Base-by-base conservation (phyloP, 257 asterid genomes). In the Nicotiana noctiflora region DNA sequence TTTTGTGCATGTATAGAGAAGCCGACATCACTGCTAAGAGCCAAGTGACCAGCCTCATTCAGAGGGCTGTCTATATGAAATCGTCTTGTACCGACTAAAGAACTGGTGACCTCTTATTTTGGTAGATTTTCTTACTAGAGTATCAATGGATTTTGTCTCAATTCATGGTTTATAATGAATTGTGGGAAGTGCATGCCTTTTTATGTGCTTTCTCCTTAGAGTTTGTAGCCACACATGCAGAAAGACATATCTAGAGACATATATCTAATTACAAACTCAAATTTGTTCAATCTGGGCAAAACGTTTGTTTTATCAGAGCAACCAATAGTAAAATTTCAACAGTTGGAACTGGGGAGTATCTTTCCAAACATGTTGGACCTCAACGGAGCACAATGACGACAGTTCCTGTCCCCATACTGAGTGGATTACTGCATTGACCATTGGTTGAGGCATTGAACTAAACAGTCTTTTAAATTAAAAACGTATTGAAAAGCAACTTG, bases 1-100 rank as follows among this genome's bases (percentile, higher is more conserved):
- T 23, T 52, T 60, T 77, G 67, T 51, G 23, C 68, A 57, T 59
- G 68, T 77, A 77, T 57, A 77, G 65, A n/a, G 67, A 32, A n/a
- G 67, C 27, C 57, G 21, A 68, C 13, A 4, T 2, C 56, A 44
- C 13, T 72, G 40, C 78, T 51, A 13, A 13, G 56, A 13, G 56
- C 15, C 60, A 23, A 49, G 19, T 70, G 34, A 2, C 34, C 9
- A 46, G 8, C 60, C 23, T 72, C 60, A 21, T 11, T 68, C 14
- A 72, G 78, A 72, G 78, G 40, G 51, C 40, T 72, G 44, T 72
- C 25, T 49, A 72, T 72, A 72, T 46, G 61, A 23, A 14, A 46
- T 27, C 40, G 1, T 65, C 75, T 14, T 46, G 32, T 23, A 72
- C 21, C 40, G 23, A 23, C 23, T 49, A 17, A 72, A 46, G 61